phyloP scores from a whole-genome alignment of 108 stramenopile genomes.

The Bacterosira constricta region DNA sequence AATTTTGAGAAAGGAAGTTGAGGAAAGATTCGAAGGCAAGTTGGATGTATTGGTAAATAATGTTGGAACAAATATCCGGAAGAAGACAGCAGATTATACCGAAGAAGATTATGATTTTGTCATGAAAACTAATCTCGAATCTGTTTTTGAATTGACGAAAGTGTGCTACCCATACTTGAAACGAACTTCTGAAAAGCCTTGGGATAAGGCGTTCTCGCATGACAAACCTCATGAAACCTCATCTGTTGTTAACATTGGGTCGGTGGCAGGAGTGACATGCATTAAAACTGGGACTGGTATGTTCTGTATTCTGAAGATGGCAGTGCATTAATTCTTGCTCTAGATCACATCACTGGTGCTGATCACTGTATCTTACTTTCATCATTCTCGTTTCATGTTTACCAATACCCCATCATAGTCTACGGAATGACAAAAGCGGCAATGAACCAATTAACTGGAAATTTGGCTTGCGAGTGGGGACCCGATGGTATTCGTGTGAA shows the following conservation, averaged over 20 bases:
- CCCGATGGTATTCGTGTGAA: slow-evolving; percentile 88
- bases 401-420: background rate
- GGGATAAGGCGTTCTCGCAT: slow-evolving; percentile 6
- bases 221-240: slow-evolving; percentile 42
- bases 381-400: background rate
- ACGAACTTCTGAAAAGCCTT: slow-evolving; percentile 24
- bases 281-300: slow-evolving; percentile 83
- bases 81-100: slow-evolving; percentile 86
- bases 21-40: slow-evolving; percentile 43
- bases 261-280: slow-evolving; percentile 90
- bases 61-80: slow-evolving; percentile 95
- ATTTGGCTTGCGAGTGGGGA: slow-evolving; percentile 91
- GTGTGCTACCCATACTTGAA: slow-evolving; percentile 70
- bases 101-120: slow-evolving; percentile 80
- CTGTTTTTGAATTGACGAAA: slow-evolving; percentile 76
- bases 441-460: slow-evolving; percentile 94
- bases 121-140: slow-evolving; percentile 86
- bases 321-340: no score
- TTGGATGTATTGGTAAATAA: slow-evolving; percentile 96
- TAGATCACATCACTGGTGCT: no score
- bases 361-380: no score
- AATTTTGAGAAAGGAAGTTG: slow-evolving; percentile 48
- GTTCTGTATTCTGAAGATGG: background rate
- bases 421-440: slow-evolving; percentile 93
- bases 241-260: slow-evolving; percentile 92